Base-by-base conservation (phyloP, 352 stramenopile species). In the Pythium rhizo-oryzae region DNA sequence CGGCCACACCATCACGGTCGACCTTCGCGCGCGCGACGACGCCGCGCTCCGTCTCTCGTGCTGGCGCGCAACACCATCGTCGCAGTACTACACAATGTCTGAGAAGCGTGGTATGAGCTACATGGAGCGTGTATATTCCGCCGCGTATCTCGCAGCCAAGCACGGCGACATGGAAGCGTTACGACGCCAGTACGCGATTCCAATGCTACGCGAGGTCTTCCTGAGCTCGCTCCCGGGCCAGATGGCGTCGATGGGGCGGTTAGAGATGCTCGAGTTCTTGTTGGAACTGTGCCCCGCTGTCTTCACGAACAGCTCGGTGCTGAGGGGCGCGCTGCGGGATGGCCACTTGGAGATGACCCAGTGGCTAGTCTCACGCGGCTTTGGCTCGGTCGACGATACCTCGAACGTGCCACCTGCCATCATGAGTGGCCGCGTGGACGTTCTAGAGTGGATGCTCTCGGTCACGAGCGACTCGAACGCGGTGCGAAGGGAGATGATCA, bases 381-480 rank as follows among this genome's bases (percentile, higher is more conserved):
- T 1, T 30, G 52, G 13, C 52, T 8, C 24, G 16, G n/a, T 59
- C 6, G 18, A 47, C 41, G 19, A 59, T 1, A 0, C 16, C 1
- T 21, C n/a, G 0, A 15, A 16, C 3, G 12, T 47, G 24, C 35
- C 15, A 6, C 0, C 13, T 6, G 54, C 54, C 8, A 21, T 59
- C 11, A 9, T 46, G 16, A 15, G n/a, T 7, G 54, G 54, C 0
- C 54, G n/a, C n/a, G 23, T 50, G 33, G n/a, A 49, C 8, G 12
- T 60, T 0, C 54, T 60, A n/a, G 8, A 60, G 54, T 60, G 54
- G 54, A 60, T 60, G 54, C 9, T 50, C 4, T 7, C 0, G 1
- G 15, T 15, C 19, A 11, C 8, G 9, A 18, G 9, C 8, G 33
- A 50, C 30, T 16, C 52, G 30, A 6, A 4, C 8, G 24, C 2